Base-by-base conservation (phyloP, 2,329 filamentous ascomycete species). In the Dothistroma pini region DNA sequence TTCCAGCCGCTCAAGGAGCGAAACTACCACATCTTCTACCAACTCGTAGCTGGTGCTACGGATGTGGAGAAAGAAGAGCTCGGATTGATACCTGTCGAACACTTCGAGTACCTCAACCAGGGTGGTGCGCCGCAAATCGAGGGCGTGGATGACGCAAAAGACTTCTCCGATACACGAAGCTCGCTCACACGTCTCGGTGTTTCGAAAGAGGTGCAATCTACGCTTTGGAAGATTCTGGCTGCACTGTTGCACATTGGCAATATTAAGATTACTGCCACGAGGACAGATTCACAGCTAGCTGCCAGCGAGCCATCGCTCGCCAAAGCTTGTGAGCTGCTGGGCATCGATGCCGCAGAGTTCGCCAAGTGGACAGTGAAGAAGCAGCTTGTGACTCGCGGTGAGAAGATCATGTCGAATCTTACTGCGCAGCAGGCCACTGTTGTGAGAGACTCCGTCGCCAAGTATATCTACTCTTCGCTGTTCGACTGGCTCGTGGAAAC, bases 401-500 rank as follows among this genome's bases (percentile, higher is more conserved):
- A 99, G 76, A 97, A 97, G 81, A 99, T 99, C 69, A 91, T 91
- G 32, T 97, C 95, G 31, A 97, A 97, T 74, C 79, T 99, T 64
- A 96, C 90, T 25, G 91, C 96, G 70, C 91, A 96, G 63, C 93
- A 97, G 77, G 95, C 95, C 32, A 85, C 90, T 41, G 93, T 99
- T 60, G 95, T 99, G 14, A 87, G 93, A 74, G 95, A 99, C 74
- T 99, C 95, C 0, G 95, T 99, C 55, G 93, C 95, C 72, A 99
- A 99, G 76, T 99, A 93, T 78, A 95, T 99, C 67, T 99, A 99
- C 79, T 97, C 95, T 0, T 96, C 93, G 74, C 79, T 99, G 61
- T 99, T 99, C 75, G 95, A 99, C 80, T 99, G 95, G 95, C 84
- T 99, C 25, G 95, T 99, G n/a, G 93, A 97, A 70, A 90, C 89